Conservation (phyloP, 2,329 filamentous ascomycete genomes). For the Teratosphaeria epicoccoides region DNA sequence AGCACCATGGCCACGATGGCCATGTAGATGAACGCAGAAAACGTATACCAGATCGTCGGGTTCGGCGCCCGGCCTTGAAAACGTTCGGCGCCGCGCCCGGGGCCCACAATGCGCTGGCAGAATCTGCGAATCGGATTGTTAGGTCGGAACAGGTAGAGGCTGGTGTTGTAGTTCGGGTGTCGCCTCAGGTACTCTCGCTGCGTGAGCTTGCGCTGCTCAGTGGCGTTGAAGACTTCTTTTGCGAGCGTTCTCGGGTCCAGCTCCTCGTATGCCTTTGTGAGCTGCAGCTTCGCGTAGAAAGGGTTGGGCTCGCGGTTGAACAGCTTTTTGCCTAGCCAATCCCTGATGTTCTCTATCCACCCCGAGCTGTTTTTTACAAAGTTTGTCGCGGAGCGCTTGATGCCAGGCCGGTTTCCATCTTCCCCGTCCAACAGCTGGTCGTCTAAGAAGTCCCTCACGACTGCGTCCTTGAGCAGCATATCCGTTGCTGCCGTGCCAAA, state of each 20-base stretch:
- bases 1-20: slow-evolving; percentile 97
- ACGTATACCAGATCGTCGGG: slow-evolving; percentile 80
- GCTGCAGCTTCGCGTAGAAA: slow-evolving; percentile 77
- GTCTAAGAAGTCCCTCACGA: slow-evolving; percentile 89
- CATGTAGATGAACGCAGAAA: slow-evolving; percentile 87
- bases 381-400: slow-evolving; percentile 3
- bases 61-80: slow-evolving; percentile 86
- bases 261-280: slow-evolving; percentile 60
- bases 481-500: slow-evolving; percentile 87
- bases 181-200: slow-evolving; percentile 82
- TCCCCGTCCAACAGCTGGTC: slow-evolving; percentile 42
- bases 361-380: slow-evolving; percentile 6
- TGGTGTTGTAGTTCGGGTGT: slow-evolving; percentile 85
- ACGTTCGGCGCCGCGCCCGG: slow-evolving; percentile 74
- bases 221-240: slow-evolving; percentile 74
- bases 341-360: slow-evolving; percentile 6
- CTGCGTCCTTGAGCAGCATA: slow-evolving; percentile 91
- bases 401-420: slow-evolving; percentile 2
- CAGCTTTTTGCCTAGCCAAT: slow-evolving; percentile 11
- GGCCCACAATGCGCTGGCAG: slow-evolving; percentile 84
- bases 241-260: slow-evolving; percentile 81
- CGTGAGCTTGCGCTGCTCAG: slow-evolving; percentile 70
- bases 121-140: slow-evolving; percentile 65
- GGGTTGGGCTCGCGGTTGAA: slow-evolving; percentile 66
- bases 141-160: slow-evolving; percentile 76